Conservation (phyloP, 371 early-diverging fungal genomes). For the Apophysomyces variabilis region DNA sequence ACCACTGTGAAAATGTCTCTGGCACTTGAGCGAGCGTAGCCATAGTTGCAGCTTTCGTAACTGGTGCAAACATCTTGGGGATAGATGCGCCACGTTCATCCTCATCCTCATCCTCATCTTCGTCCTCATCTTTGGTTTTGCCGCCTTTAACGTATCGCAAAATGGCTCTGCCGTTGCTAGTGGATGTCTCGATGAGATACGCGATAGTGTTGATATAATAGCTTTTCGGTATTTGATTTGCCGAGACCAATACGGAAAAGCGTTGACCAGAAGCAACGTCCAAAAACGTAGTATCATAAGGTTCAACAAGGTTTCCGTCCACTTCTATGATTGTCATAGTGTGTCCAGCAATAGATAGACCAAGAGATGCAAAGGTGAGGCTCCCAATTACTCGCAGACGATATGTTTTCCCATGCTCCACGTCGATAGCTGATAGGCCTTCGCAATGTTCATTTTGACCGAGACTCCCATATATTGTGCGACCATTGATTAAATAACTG, state of each 20-base stretch:
- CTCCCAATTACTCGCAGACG: slow-evolving; percentile 48
- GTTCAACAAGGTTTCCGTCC: slow-evolving; percentile 35
- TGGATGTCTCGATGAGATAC: slow-evolving; percentile 6
- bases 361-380: slow-evolving; percentile 34
- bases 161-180: slow-evolving; percentile 22
- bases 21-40: slow-evolving; percentile 15
- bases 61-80: neutral
- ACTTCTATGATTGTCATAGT: slow-evolving; percentile 52
- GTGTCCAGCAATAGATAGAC: slow-evolving; percentile 43
- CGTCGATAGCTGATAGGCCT: slow-evolving; percentile 39
- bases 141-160: slow-evolving; percentile 16
- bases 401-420: slow-evolving; percentile 40
- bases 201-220: slow-evolving; percentile 16
- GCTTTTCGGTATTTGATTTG: slow-evolving; percentile 20
- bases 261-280: slow-evolving; percentile 32
- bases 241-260: slow-evolving; percentile 27
- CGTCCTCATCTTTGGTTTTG: neutral
- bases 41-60: slow-evolving; percentile 2
- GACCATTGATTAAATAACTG: slow-evolving; percentile 51
- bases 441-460: slow-evolving; percentile 18
- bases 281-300: slow-evolving; percentile 14
- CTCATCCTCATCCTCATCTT: neutral
- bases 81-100: neutral
- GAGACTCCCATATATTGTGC: slow-evolving; percentile 25
- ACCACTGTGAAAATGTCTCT: slow-evolving; percentile 18